Percentiles rank a stretch among this genome's conserved stretches.
phyloP scores from a whole-genome alignment of 1,139 yeast genomes.

The Sugiyamaella paludigena region DNA sequence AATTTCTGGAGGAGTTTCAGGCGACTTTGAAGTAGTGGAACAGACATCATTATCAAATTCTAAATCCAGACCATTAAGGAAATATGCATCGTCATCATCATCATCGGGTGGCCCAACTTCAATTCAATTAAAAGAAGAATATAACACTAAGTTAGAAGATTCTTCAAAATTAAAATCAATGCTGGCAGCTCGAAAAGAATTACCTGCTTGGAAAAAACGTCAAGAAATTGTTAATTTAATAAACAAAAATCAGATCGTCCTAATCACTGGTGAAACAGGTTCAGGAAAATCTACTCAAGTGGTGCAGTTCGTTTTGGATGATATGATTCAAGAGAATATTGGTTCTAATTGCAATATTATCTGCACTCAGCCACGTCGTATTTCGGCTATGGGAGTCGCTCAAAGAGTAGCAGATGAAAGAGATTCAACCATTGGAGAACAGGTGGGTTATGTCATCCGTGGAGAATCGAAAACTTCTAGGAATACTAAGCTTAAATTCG shows the following conservation, averaged over 20 bases:
- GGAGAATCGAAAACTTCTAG: conserved; percentile 73
- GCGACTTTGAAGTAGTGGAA: conserved; percentile 24
- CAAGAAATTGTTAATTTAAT: conserved; percentile 56
- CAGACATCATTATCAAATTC: background rate
- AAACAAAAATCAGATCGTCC: conserved; percentile 57
- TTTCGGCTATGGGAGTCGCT: conserved; percentile 91
- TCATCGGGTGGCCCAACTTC: conserved; percentile 10
- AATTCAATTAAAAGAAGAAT: conserved; percentile 15
- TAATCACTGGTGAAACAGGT: conserved; percentile 96
- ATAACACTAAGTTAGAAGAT: conserved; percentile 17
- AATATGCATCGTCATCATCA: background rate
- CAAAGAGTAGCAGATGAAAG: conserved; percentile 90
- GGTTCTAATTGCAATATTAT: conserved; percentile 58
- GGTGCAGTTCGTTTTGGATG: conserved; percentile 83
- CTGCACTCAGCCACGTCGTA: conserved; percentile 95
- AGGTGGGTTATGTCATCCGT: conserved; percentile 85
- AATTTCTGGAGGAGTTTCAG: conserved; percentile 39
- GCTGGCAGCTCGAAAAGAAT: conserved; percentile 46
- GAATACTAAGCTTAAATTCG: conserved; percentile 72
- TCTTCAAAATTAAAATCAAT: conserved; percentile 37
- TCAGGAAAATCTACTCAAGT: conserved; percentile 94
- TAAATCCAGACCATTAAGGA: background rate
- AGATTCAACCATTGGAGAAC: conserved; percentile 61
- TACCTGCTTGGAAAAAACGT: conserved; percentile 84
- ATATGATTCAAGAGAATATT: conserved; percentile 38